Conservation (phyloP, 75 land plant genomes). For the Sequoiadendron giganteum region DNA sequence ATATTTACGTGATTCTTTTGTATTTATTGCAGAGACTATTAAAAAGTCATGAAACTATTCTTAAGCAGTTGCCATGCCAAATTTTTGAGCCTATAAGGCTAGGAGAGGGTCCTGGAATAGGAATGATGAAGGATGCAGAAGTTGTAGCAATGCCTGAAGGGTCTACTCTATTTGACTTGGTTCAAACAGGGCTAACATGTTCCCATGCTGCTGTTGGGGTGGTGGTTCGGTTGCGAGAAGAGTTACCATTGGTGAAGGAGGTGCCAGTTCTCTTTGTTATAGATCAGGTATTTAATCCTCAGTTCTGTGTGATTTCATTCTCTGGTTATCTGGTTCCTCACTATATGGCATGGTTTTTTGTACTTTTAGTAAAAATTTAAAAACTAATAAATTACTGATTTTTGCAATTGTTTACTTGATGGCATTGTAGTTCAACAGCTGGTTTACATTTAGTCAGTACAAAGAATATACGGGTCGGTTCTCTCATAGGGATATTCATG, state of each 20-base stretch:
- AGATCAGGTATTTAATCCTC: conserved; percentile 64
- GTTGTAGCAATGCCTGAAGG: conserved; percentile 70
- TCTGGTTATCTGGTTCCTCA: not conserved
- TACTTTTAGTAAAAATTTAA: not conserved
- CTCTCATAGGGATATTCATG: conserved; percentile 68
- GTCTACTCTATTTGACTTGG: conserved; percentile 71
- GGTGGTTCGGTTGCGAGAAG: conserved; percentile 85
- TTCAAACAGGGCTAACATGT: conserved; percentile 73
- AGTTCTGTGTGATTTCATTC: not conserved
- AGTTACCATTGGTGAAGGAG: conserved; percentile 83
- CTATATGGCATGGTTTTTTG: not conserved
- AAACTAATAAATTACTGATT: not conserved
- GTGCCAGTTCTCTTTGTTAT: conserved; percentile 89
- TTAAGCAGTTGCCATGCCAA: conserved; percentile 68
- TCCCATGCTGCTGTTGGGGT: conserved; percentile 87
- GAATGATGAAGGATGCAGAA: conserved; percentile 65
- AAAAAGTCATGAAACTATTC: conserved; percentile 57
- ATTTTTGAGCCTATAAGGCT: conserved; percentile 70
- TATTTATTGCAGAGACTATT: conserved; percentile 61
- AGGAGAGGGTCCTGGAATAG: conserved; percentile 93
- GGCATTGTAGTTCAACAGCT: conserved; percentile 78
- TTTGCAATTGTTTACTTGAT: not conserved
- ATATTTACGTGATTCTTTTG: not conserved
- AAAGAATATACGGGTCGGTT: conserved; percentile 46
- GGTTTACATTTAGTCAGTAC: conserved; percentile 94